Base-by-base conservation (phyloP, 2,329 filamentous ascomycete species). In the Penicillium polonicum region DNA sequence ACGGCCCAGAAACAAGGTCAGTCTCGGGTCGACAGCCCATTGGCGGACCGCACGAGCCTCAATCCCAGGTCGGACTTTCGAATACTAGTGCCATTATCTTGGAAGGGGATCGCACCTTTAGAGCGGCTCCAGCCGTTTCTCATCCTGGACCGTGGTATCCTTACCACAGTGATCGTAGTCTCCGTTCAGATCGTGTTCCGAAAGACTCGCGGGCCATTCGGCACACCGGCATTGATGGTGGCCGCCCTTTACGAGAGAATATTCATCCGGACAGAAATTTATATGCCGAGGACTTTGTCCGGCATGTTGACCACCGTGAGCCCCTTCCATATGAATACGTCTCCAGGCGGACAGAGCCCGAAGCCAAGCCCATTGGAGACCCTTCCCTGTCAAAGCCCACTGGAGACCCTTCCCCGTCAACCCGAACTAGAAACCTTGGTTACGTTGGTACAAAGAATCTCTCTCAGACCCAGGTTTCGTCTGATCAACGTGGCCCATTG, bases 231-330 rank as follows among this genome's bases (percentile, higher is more conserved):
- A 50, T 59, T 61, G 55, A 65, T 59, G 58, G 58, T n/a, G 60
- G 55, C 38, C 60, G 59, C 27, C 15, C 55, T 52, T 51, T 65
- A 35, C 46, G 59, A 35, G 60, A 68, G 53, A 63, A 62, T 46
- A 27, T 58, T 25, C 57, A 60, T 35, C 58, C 61, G 25, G 66
- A 63, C 44, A 69, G 67, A 43, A 67, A 65, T 31, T 63, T 71
- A 35, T 74, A 76, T 63, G 72, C 73, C 13, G 70, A 74, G 59
- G 73, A 69, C 56, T 75, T 76, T 60, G 68, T 75, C 55, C 72
- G 72, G 54, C 66, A 68, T 36, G 60, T 75, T 65, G 69, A 70
- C 51, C 57, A 66, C 29, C 65, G 64, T 39, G 70, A 70, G 23
- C 57, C 62, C 43, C 53, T 59, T 39, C 61, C 63, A 31, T 48